A percentile compares a stretch with the other conserved stretches of the same genome.
These are phyloP conservation scores for Chlamydomonas reinhardtii DNA, from an alignment of 163 green algal genomes.

Conservation along the genomic window DNA sequence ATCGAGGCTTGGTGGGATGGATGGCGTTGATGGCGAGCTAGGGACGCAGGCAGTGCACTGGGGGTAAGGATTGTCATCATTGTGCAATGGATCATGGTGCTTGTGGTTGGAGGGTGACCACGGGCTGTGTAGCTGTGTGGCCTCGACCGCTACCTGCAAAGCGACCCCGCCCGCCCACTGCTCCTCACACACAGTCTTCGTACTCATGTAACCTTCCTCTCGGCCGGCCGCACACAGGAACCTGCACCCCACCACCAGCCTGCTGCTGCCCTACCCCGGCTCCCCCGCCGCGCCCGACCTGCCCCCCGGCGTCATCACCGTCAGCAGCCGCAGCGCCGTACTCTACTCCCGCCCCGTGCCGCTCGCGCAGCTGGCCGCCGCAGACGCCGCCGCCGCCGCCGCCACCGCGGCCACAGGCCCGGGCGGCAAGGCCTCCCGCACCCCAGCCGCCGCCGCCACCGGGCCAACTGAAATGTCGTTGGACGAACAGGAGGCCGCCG, in stretches of 20 bases:
- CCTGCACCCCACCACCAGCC: constrained; percentile 51
- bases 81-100: too few species aligned
- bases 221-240: background rate
- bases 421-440: background rate
- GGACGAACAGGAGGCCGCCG: background rate
- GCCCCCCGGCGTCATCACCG: constrained; percentile 18
- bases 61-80: too few species aligned
- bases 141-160: too few species aligned
- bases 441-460: too few species aligned
- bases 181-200: background rate
- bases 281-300: background rate
- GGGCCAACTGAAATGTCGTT: background rate
- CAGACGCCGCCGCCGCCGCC: background rate
- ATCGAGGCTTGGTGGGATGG: background rate
- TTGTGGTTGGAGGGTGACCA: background rate
- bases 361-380: background rate
- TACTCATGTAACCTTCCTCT: too few species aligned
- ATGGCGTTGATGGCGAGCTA: background rate
- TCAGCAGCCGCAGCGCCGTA: constrained; percentile 37
- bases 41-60: too few species aligned
- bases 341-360: constrained; percentile 16
- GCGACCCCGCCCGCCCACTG: too few species aligned
- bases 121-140: too few species aligned
- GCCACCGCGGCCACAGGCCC: background rate
- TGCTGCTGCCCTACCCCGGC: constrained; percentile 26